These are phyloP conservation scores for Lithospermum erythrorhizon DNA, from an alignment of 257 asterid genomes.

Conservation along the genomic window DNA sequence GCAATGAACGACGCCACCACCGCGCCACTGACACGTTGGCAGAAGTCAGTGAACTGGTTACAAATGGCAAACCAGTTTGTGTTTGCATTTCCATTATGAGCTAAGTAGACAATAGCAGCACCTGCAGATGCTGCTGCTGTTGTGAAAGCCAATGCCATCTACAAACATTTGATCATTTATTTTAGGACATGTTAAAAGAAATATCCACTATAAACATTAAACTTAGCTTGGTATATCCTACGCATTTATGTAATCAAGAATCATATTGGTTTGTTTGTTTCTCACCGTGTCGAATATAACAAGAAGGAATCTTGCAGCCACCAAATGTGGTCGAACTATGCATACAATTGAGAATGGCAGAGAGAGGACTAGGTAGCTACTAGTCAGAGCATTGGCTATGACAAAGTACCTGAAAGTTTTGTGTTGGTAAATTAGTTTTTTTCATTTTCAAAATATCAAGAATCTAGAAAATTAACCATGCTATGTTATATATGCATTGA, in stretches of 20 bases:
- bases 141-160: slow-evolving; percentile 53
- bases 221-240: not conserved
- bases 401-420: slow-evolving; percentile 44
- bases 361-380: slow-evolving; percentile 71
- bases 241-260: not conserved
- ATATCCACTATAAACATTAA: not conserved
- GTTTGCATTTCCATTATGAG: slow-evolving; percentile 66
- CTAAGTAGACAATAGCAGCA: slow-evolving; percentile 69
- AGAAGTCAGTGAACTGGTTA: slow-evolving; percentile 60
- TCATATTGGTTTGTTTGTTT: too few species aligned
- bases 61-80: slow-evolving; percentile 74
- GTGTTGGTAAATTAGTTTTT: not conserved
- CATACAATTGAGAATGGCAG: slow-evolving; percentile 71
- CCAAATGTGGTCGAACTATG: slow-evolving; percentile 61
- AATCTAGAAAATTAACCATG: too few species aligned
- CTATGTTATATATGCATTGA: not conserved
- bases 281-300: slow-evolving; percentile 59
- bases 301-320: slow-evolving; percentile 50
- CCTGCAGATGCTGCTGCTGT: slow-evolving; percentile 63
- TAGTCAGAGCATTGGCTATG: slow-evolving; percentile 62
- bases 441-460: too few species aligned
- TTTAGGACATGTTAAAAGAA: not conserved
- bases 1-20: slow-evolving; percentile 81
- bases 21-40: slow-evolving; percentile 72
- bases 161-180: slow-evolving; percentile 1